Evolutionary conservation across 1,284 basidiomycete genomes (phyloP).

Genomic region (Ganoderma meredithae): DNA sequence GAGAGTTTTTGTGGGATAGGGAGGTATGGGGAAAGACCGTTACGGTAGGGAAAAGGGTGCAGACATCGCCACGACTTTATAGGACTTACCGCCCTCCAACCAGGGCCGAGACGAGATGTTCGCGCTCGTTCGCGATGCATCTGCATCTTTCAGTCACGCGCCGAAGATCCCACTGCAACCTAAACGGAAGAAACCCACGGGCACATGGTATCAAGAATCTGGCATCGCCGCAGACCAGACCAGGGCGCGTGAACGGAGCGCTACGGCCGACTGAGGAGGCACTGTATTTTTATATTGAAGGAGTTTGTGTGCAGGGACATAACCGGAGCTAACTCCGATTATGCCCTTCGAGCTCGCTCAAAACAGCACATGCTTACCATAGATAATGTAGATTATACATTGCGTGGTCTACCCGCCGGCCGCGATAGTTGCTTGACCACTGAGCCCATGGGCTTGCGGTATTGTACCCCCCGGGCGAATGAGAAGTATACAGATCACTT

Average conservation of each 20-base stretch:
- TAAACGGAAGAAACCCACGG: not conserved
- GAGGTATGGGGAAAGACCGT: not conserved
- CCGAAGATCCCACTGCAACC: slow-evolving; percentile 7
- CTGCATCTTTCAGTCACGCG: slow-evolving; percentile 3
- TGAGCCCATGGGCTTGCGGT: not conserved
- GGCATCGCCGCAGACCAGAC: not conserved
- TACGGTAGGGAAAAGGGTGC: not conserved
- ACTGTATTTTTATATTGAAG: not conserved
- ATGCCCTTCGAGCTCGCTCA: not conserved
- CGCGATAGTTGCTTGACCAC: not conserved
- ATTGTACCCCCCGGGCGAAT: not conserved
- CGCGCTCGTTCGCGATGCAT: slow-evolving; percentile 3
- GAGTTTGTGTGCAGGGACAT: not conserved
- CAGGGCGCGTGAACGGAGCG: not conserved
- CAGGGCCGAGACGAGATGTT: not conserved
- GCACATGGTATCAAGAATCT: not conserved
- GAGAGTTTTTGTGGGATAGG: not conserved
- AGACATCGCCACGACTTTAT: slow-evolving; percentile 8
- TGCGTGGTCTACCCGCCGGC: not conserved
- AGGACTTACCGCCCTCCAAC: not conserved
- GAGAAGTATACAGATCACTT: no score
- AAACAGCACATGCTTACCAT: not conserved
- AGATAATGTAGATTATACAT: not conserved
- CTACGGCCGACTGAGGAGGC: not conserved
- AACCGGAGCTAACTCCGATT: not conserved